A percentile compares a stretch with the other conserved stretches of the same genome.
Evolutionary conservation across 176 grass and related monocot genomes (phyloP).

Genomic region (Carex pumila): DNA sequence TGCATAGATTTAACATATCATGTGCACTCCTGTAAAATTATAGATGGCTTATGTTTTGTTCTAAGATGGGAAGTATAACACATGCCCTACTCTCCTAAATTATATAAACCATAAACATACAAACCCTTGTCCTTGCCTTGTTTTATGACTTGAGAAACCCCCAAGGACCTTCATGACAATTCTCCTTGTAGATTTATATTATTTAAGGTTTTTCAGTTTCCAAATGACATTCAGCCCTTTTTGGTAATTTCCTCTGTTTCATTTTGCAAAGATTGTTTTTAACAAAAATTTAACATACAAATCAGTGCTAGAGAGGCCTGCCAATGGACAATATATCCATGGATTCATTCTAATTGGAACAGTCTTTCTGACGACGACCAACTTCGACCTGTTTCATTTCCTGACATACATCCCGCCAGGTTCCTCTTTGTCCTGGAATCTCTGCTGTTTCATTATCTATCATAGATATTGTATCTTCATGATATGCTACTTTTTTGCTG

Average conservation of each 20-base stretch:
- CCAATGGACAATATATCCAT: slow-evolving; percentile 99
- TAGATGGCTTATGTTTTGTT: not conserved
- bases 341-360: slow-evolving; percentile 99
- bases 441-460: not conserved
- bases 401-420: slow-evolving; percentile 95
- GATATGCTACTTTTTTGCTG: not conserved
- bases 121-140: not conserved
- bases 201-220: not conserved
- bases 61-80: not conserved
- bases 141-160: not conserved
- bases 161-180: slow-evolving; percentile 5
- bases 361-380: slow-evolving; percentile 86
- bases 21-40: not conserved
- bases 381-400: slow-evolving; percentile 83
- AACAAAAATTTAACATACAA: slow-evolving; percentile 6
- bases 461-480: not conserved
- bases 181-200: slow-evolving; percentile 11
- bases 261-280: not conserved
- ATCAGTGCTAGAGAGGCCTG: slow-evolving; percentile 56
- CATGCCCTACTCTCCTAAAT: not conserved
- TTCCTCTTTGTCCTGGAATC: slow-evolving; percentile 14
- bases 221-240: not conserved
- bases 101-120: not conserved
- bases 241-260: not conserved
- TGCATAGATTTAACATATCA: not conserved